Evolutionary conservation across 2,329 filamentous ascomycete genomes (phyloP), one percentile per base, ranked within the genome.

Genomic region (Sarocladium brachiariae): DNA sequence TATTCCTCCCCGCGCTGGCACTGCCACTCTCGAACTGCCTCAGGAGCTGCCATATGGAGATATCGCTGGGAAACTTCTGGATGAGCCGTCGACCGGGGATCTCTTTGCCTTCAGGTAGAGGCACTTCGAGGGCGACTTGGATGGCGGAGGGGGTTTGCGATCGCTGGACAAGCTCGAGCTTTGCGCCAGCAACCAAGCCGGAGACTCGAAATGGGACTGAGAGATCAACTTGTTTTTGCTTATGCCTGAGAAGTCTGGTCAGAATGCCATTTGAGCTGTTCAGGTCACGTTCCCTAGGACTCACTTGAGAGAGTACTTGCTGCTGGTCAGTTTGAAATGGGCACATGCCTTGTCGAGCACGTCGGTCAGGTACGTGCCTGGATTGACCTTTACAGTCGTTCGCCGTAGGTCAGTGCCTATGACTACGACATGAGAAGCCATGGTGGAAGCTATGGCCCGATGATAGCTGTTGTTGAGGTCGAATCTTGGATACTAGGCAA

Each of bases 391-490:
- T 67, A 99, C 76, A 37, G 81, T 87, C 48, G 84, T 80, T 59
- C 89, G 81, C 58, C 87, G 84, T 58, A 91, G 78, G 58, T 88
- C 83, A 34, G 86, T 82, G 65, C 92, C 85, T 57, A 96, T 84
- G 50, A 97, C 89, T 59, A 91, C 86, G 52, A 97, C 89, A 65
- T 93, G 87, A 50, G 90, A 86, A 57, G 89, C 82, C 89, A 96
- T 96, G 57, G 55, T 71, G 59, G 52, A 35, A 51, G 30, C 18
- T 25, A 16, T 38, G 39, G 27, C 43, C 24, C n/a, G 16, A 16
- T 13, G 11, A 13, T 3, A 9, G 14, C 4, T 41, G 21, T n/a
- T 24, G 41, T 49, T 9, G 33, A 45, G 47, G 24, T 50, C 43
- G 7, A 10, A 35, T 33, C 19, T 27, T 8, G 37, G 37, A 41